phyloP scores from a whole-genome alignment of 768 basidiomycete genomes.

The Boletales sp. region DNA sequence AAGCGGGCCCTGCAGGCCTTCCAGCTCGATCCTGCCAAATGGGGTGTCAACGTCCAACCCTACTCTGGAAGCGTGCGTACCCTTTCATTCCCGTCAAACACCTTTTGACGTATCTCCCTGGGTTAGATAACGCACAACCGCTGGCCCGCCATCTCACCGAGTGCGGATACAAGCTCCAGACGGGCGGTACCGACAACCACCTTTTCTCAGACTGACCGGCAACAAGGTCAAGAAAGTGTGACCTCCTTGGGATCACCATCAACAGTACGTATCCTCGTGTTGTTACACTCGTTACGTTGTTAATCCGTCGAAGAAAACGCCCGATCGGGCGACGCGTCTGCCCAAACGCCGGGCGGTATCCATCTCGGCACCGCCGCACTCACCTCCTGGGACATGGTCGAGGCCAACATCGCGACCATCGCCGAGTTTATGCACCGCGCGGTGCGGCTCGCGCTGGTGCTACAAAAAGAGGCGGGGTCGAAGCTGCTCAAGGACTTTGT shows the following conservation, averaged over 20 bases:
- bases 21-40: constrained; percentile 86
- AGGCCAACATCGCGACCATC: constrained; percentile 82
- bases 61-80: constrained; percentile 94
- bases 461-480: constrained; percentile 93
- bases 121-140: no score
- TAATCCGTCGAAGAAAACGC: constrained; percentile 68
- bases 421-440: constrained; percentile 92
- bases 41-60: constrained; percentile 99
- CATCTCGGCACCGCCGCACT: constrained; percentile 93
- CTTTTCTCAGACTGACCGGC: no score
- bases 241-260: constrained; percentile 94
- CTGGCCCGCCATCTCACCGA: no score
- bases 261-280: constrained; percentile 59
- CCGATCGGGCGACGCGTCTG: constrained; percentile 93
- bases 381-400: constrained; percentile 91
- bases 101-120: no score
- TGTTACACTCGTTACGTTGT: neutral
- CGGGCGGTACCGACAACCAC: no score
- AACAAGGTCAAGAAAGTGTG: constrained; percentile 99
- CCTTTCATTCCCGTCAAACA: no score
- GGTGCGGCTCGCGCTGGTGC: constrained; percentile 81
- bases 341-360: constrained; percentile 94
- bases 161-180: no score
- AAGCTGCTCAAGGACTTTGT: constrained; percentile 98
- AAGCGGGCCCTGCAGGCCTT: constrained; percentile 95